Conservation (phyloP, 768 basidiomycete genomes). For the Russula virescens region DNA sequence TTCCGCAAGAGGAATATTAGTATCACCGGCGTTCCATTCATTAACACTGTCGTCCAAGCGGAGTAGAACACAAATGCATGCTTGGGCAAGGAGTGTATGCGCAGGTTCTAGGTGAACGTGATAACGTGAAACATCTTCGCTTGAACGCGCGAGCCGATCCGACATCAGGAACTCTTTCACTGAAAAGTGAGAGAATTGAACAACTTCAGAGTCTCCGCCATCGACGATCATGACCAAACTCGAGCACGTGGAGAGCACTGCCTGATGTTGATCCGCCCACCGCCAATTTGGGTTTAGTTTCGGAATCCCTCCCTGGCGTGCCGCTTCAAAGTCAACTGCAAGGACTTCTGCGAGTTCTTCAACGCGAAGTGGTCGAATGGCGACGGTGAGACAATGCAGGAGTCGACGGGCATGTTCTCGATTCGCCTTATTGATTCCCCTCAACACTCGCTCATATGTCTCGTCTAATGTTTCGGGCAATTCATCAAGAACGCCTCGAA, state of each 20-base stretch:
- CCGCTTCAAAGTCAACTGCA: too few relatives aligned
- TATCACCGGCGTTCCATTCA: background rate
- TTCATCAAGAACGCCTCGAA: too few relatives aligned
- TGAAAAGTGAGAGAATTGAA: slow-evolving; percentile 2
- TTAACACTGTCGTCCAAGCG: background rate
- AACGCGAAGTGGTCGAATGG: too few relatives aligned
- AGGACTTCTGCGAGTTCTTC: too few relatives aligned
- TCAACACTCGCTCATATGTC: too few relatives aligned
- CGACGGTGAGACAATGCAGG: too few relatives aligned
- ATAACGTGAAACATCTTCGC: background rate
- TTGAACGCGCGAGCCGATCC: background rate
- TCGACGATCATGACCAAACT: background rate
- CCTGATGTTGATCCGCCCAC: background rate
- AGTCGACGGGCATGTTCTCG: too few relatives aligned
- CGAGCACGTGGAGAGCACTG: background rate
- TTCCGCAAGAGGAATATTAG: background rate
- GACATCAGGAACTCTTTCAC: slow-evolving; percentile 10
- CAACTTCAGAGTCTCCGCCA: background rate
- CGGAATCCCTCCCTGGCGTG: too few relatives aligned
- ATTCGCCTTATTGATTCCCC: too few relatives aligned
- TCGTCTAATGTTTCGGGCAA: too few relatives aligned
- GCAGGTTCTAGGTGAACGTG: background rate
- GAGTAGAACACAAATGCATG: background rate
- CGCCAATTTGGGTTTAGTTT: too few relatives aligned
- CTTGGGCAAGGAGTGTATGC: background rate